A percentile compares a stretch with the other conserved stretches of the same genome.
phyloP scores from a whole-genome alignment of 768 basidiomycete genomes.

The Mycena venus region DNA sequence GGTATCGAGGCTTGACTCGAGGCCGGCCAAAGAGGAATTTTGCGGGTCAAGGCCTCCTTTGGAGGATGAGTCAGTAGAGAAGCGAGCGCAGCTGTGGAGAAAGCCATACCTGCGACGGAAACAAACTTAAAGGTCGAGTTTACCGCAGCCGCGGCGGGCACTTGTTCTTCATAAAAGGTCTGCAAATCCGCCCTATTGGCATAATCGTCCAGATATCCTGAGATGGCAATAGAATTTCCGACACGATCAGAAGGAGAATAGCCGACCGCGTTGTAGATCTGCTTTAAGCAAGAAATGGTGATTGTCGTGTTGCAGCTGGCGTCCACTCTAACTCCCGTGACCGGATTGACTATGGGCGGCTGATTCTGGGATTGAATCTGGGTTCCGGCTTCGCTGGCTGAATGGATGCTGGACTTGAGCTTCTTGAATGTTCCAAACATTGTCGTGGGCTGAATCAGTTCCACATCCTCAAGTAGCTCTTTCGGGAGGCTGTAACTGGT shows the following conservation, averaged over 20 bases:
- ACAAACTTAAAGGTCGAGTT: constrained; percentile 48
- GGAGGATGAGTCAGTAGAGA: not conserved
- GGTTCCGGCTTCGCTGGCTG: not conserved
- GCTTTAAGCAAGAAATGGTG: constrained; percentile 60
- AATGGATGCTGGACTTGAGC: constrained; percentile 31
- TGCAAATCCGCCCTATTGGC: constrained; percentile 60
- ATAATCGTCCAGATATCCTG: constrained; percentile 57
- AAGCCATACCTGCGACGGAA: constrained; percentile 51
- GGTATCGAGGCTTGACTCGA: constrained; percentile 63
- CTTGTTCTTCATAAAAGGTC: constrained; percentile 49
- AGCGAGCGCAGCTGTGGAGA: not conserved
- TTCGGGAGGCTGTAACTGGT: constrained; percentile 72
- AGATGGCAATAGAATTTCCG: constrained; percentile 56
- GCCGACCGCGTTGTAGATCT: constrained; percentile 51
- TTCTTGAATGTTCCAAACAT: constrained; percentile 64
- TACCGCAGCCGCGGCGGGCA: constrained; percentile 49
- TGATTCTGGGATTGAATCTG: not conserved
- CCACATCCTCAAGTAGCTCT: constrained; percentile 65
- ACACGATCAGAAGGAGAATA: constrained; percentile 47
- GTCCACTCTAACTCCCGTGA: constrained; percentile 42
- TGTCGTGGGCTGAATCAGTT: constrained; percentile 74
- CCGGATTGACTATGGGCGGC: constrained; percentile 1
- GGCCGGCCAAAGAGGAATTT: constrained; percentile 17
- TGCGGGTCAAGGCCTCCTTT: constrained; percentile 26
- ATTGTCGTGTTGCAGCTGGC: constrained; percentile 50